Evolutionary conservation across 306 rosid species (phyloP).

Genomic region (Malus sieversii): DNA sequence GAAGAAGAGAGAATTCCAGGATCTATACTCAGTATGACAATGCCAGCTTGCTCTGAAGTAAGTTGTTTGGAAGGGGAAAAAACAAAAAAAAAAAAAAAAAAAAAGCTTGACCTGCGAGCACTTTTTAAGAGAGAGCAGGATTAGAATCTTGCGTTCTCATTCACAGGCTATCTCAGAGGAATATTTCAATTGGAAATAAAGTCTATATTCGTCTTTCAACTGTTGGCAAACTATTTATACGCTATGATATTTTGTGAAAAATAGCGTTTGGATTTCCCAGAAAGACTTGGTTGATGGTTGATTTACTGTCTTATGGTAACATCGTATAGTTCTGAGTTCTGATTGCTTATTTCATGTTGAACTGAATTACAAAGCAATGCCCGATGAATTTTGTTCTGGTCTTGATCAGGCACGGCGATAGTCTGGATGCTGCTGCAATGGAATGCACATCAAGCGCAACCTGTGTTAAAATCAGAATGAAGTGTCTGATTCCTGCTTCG

Average conservation of each 20-base stretch:
- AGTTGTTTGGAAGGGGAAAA: not conserved
- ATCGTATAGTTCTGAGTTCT: not conserved
- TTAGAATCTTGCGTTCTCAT: not conserved
- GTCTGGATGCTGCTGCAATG: slow-evolving; percentile 88
- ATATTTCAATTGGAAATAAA: not conserved
- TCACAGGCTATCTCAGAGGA: not conserved
- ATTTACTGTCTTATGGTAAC: not conserved
- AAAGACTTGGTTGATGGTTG: not conserved
- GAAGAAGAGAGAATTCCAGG: not conserved
- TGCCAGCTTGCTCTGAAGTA: not conserved
- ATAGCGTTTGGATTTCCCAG: not conserved
- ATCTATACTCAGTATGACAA: not conserved
- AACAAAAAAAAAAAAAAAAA: not conserved
- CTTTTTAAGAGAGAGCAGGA: not conserved
- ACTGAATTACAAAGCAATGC: not conserved
- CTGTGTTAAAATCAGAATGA: slow-evolving; percentile 26
- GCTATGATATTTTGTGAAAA: not conserved
- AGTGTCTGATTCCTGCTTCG: not conserved
- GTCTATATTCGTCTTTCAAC: too few species aligned
- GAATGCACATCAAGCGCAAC: slow-evolving; percentile 53
- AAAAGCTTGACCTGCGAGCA: not conserved
- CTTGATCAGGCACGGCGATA: slow-evolving; percentile 66
- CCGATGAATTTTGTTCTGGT: not conserved
- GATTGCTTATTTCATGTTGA: not conserved
- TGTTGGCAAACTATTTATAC: too few species aligned